Evolutionary conservation across 441 rosid species (phyloP).

Genomic region (Mallotus repandus): DNA sequence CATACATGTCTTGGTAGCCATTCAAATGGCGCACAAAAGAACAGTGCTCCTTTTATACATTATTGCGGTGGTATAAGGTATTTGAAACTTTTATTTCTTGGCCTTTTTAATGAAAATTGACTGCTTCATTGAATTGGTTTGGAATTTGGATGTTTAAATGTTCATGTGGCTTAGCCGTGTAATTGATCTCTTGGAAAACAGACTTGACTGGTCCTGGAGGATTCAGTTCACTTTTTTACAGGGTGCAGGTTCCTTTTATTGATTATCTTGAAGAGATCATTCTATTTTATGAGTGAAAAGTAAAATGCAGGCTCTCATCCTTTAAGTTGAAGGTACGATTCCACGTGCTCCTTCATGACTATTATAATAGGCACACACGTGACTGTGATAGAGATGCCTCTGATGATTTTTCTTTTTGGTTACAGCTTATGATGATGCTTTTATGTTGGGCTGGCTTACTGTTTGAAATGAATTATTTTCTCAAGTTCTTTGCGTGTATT

Average conservation of each 20-base stretch:
- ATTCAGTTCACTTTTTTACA: background rate
- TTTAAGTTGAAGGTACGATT: background rate
- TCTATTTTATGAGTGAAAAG: background rate
- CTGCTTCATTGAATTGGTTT: too few species aligned
- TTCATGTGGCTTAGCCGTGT: background rate
- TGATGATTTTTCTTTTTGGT: too few species aligned
- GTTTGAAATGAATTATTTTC: background rate
- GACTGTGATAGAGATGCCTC: too few species aligned
- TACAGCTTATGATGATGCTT: too few species aligned
- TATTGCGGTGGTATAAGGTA: background rate
- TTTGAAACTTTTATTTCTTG: background rate
- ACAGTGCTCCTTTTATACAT: background rate
- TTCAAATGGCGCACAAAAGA: background rate
- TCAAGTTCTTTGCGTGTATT: background rate
- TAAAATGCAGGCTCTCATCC: background rate
- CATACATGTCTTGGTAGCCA: background rate
- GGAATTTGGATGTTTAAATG: background rate
- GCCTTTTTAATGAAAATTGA: too few species aligned
- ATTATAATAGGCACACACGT: too few species aligned
- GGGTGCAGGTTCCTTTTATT: background rate
- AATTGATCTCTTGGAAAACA: background rate
- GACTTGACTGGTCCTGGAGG: background rate
- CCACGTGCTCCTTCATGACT: too few species aligned
- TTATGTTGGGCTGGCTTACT: background rate
- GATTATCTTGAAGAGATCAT: background rate